Base-by-base conservation (phyloP, 371 early-diverging fungal species). In the Encephalitozoon cuniculi region DNA sequence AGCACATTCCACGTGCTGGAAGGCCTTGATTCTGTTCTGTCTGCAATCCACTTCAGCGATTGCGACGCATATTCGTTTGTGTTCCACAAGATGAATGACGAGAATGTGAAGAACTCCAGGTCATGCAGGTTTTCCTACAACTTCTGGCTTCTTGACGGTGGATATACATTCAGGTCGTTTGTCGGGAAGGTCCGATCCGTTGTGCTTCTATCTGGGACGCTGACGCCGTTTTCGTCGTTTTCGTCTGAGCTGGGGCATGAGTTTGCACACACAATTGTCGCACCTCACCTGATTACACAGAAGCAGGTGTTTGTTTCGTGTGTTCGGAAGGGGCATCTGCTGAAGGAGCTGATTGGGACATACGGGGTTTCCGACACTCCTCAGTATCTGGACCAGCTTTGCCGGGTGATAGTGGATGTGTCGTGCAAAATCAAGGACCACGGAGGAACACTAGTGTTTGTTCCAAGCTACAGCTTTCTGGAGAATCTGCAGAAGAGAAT, bases 171-270 rank as follows among this genome's bases (percentile, higher is more conserved):
- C 66, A 40, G 66, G 3, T 63, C 54, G 12, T 55, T 86, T 37
- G 68, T 72, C 32, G 63, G 79, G 18, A 54, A 76, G 52, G 83
- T 79, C 84, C 86, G 6, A 54, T 89, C 91, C 0, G 85, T 92
- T 25, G 85, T 90, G n/a, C 81, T 92, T n/a, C 88, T 91, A 0
- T 90, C 91, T 78, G 92, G 92, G 11, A 92, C 92, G 0, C 86
- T 92, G 18, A 88, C 91, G 1, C 93, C 93, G 0, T 82, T 92
- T 77, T 84, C 84, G 23, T 88, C 89, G 4, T 88, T n/a, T 89
- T 39, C 49, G n/a, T 25, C 43, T 9, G 81, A 81, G 64, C 66
- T 81, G 12, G 59, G 66, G 28, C 64, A 55, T 41, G 46, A 55
- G 18, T 79, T 79, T 68, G 9, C 40, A 5, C 68, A 79, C 49